A percentile compares a stretch with the other conserved stretches of the same genome.
Conservation (phyloP, 2,329 filamentous ascomycete genomes). For the Colletotrichum musicola region DNA sequence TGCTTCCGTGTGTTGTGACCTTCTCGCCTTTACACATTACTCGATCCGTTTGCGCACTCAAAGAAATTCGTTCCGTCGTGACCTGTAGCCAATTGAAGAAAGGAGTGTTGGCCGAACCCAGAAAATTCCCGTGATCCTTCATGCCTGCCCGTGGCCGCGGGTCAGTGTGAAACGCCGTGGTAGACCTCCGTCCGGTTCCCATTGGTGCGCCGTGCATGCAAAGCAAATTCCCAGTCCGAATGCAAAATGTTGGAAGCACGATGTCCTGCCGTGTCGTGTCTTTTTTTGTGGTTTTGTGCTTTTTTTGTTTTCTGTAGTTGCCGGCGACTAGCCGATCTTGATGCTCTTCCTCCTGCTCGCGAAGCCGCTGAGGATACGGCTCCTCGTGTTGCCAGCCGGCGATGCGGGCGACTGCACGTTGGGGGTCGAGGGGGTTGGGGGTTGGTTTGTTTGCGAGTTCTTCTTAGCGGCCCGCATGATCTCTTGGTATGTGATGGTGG, state of each 20-base stretch:
- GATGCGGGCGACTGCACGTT: slow-evolving; percentile 46
- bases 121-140: slow-evolving; percentile 6
- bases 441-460: slow-evolving; percentile 48
- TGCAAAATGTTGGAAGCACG: slow-evolving; percentile 32
- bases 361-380: slow-evolving; percentile 51
- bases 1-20: background rate
- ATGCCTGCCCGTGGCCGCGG: slow-evolving; percentile 18
- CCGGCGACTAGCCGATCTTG: slow-evolving; percentile 44
- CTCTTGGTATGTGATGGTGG: slow-evolving; percentile 61
- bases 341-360: slow-evolving; percentile 56
- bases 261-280: slow-evolving; percentile 10
- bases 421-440: slow-evolving; percentile 42
- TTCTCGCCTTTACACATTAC: slow-evolving; percentile 31
- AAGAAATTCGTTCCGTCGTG: slow-evolving; percentile 36
- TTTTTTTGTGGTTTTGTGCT: slow-evolving; percentile 18
- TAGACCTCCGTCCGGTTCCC: slow-evolving; percentile 21
- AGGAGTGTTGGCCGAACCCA: slow-evolving; percentile 27
- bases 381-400: slow-evolving; percentile 43
- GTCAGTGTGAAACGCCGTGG: slow-evolving; percentile 34
- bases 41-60: slow-evolving; percentile 24
- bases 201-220: slow-evolving; percentile 37
- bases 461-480: slow-evolving; percentile 59
- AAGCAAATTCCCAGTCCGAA: slow-evolving; percentile 33
- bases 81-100: slow-evolving; percentile 15
- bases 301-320: slow-evolving; percentile 12